Evolutionary conservation across 345 rosid species (phyloP).

Genomic region (Aegle marmelos): DNA sequence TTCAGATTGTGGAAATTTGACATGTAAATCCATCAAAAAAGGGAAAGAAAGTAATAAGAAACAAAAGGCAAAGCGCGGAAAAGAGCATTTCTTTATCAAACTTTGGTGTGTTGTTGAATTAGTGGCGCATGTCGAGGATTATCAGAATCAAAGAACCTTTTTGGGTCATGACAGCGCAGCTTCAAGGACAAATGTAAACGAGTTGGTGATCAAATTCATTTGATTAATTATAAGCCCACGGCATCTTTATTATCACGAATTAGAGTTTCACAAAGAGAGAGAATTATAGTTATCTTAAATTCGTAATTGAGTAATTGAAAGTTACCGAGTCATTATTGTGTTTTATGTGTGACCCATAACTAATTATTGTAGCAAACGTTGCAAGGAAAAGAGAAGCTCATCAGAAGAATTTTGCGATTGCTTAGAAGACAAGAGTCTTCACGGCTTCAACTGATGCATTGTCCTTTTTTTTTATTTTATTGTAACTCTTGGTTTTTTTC

Average conservation of each 20-base stretch:
- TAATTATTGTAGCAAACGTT: background rate
- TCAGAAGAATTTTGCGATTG: background rate
- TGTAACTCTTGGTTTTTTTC: no score
- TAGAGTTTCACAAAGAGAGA: no score
- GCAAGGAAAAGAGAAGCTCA: background rate
- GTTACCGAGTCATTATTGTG: background rate
- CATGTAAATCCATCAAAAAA: background rate
- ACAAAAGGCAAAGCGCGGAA: background rate
- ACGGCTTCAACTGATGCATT: background rate
- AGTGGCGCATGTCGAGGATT: background rate
- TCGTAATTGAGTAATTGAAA: background rate
- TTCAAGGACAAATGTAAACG: background rate
- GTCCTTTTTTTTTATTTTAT: background rate
- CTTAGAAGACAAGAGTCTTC: slow-evolving; percentile 12
- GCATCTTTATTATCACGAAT: background rate
- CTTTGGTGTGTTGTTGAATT: background rate
- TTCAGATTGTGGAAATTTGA: background rate
- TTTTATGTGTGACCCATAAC: background rate
- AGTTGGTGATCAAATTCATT: background rate
- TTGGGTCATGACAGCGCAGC: background rate
- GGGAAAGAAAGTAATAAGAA: background rate
- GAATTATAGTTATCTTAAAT: no score
- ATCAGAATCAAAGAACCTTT: background rate
- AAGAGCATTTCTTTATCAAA: background rate
- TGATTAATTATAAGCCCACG: background rate